Conservation (phyloP, 495 filamentous ascomycete species). For the Aspergillus steynii region DNA sequence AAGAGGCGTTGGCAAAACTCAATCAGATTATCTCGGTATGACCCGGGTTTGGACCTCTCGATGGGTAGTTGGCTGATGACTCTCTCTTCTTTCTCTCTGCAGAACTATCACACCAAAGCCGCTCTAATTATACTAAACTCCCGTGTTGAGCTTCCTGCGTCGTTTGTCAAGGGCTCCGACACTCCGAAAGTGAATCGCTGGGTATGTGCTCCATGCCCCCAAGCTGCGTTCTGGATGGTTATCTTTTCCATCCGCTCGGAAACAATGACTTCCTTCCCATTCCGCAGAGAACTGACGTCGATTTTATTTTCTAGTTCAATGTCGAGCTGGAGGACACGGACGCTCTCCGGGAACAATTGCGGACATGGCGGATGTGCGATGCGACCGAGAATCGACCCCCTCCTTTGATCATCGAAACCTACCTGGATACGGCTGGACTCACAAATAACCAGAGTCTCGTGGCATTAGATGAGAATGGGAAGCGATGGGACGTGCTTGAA, state of each 20-base stretch:
- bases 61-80: background rate
- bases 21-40: slow-evolving; percentile 89
- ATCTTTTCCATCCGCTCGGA: background rate
- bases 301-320: slow-evolving; percentile 67
- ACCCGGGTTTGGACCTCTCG: background rate
- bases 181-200: slow-evolving; percentile 80
- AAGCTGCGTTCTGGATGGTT: background rate
- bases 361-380: slow-evolving; percentile 76
- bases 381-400: slow-evolving; percentile 75
- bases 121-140: slow-evolving; percentile 82
- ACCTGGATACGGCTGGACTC: slow-evolving; percentile 76
- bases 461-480: slow-evolving; percentile 81
- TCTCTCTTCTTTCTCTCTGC: slow-evolving; percentile 15
- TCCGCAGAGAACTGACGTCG: slow-evolving; percentile 19
- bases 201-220: slow-evolving; percentile 60
- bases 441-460: slow-evolving; percentile 85
- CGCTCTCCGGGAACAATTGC: slow-evolving; percentile 74
- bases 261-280: background rate
- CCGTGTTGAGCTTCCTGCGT: slow-evolving; percentile 67
- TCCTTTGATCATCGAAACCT: slow-evolving; percentile 87
- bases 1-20: slow-evolving; percentile 70
- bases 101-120: slow-evolving; percentile 93
- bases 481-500: slow-evolving; percentile 88
- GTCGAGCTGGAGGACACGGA: slow-evolving; percentile 92
- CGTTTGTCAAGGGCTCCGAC: slow-evolving; percentile 57